These are phyloP conservation scores for Rhizophora apiculata DNA, from an alignment of 345 rosid genomes.

Conservation along the genomic window DNA sequence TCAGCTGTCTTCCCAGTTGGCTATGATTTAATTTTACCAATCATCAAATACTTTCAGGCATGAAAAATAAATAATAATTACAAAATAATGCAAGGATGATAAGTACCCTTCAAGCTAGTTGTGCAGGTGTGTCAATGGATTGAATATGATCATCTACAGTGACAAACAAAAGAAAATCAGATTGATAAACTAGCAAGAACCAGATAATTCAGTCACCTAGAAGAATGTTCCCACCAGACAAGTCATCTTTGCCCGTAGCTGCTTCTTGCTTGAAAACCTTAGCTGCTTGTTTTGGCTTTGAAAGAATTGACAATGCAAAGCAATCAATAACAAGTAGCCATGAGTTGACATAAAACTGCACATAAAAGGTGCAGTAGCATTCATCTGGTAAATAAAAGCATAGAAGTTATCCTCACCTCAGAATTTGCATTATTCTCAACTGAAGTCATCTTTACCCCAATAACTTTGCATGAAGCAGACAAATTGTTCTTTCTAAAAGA, in stretches of 20 bases:
- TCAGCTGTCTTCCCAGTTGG: neutral
- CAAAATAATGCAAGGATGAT: conserved; percentile 10
- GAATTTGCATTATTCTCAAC: conserved; percentile 27
- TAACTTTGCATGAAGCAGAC: conserved; percentile 72
- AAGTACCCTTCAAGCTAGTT: conserved; percentile 72
- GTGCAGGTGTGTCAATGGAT: conserved; percentile 59
- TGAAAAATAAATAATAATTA: conserved; percentile 1
- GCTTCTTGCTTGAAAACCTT: conserved; percentile 33
- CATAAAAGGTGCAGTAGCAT: neutral
- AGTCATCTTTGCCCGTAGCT: conserved; percentile 32
- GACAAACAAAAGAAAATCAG: conserved; percentile 3
- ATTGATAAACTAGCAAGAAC: conserved; percentile 24
- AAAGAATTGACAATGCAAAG: conserved; percentile 21
- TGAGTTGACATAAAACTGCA: conserved; percentile 12
- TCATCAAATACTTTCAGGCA: conserved; percentile 2
- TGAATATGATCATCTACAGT: conserved; percentile 47
- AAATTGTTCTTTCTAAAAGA: conserved; percentile 66
- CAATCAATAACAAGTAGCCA: conserved; percentile 22
- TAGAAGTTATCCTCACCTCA: conserved; percentile 43
- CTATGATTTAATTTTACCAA: neutral
- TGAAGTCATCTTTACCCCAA: conserved; percentile 31
- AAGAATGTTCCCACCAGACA: conserved; percentile 37
- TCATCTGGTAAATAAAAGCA: conserved; percentile 5
- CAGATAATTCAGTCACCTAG: conserved; percentile 8
- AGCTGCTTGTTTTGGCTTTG: conserved; percentile 39